These are phyloP conservation scores for Phytophthora syringae DNA, from an alignment of 352 stramenopile genomes.

Conservation along the genomic window DNA sequence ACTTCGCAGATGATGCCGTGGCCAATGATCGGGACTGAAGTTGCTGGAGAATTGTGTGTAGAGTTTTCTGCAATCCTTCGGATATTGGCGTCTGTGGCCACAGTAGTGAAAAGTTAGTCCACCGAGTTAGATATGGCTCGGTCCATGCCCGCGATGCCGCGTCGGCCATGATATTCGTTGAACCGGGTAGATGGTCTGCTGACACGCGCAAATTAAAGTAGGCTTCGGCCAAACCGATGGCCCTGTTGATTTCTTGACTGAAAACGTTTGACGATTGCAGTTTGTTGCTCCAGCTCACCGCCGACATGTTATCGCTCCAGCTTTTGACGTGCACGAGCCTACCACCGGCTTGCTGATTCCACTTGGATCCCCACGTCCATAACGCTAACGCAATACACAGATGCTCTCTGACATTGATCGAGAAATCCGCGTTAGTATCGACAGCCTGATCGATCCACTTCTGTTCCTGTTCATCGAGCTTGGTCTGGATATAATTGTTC, in stretches of 20 bases:
- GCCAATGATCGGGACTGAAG: constrained; percentile 8
- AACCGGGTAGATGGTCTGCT: too few relatives aligned
- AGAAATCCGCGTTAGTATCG: background rate
- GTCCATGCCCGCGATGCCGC: background rate
- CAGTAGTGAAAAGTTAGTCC: background rate
- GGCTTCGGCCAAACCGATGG: too few relatives aligned
- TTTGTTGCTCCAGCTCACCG: too few relatives aligned
- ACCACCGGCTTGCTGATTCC: background rate
- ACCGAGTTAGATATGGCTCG: background rate
- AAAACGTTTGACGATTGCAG: too few relatives aligned
- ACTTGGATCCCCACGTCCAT: background rate
- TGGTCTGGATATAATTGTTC: background rate
- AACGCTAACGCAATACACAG: constrained; percentile 2
- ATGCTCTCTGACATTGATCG: background rate
- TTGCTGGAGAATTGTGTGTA: background rate
- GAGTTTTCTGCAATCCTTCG: background rate
- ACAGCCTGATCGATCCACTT: background rate
- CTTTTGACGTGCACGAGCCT: background rate
- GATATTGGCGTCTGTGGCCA: background rate
- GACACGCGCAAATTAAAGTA: too few relatives aligned
- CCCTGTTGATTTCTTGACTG: too few relatives aligned
- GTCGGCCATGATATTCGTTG: too few relatives aligned
- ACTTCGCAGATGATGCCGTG: background rate
- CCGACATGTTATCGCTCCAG: too few relatives aligned
- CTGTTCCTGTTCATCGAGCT: background rate